Evolutionary conservation across 208 protist genomes (phyloP).

Genomic region (Leishmania lainsoni): DNA sequence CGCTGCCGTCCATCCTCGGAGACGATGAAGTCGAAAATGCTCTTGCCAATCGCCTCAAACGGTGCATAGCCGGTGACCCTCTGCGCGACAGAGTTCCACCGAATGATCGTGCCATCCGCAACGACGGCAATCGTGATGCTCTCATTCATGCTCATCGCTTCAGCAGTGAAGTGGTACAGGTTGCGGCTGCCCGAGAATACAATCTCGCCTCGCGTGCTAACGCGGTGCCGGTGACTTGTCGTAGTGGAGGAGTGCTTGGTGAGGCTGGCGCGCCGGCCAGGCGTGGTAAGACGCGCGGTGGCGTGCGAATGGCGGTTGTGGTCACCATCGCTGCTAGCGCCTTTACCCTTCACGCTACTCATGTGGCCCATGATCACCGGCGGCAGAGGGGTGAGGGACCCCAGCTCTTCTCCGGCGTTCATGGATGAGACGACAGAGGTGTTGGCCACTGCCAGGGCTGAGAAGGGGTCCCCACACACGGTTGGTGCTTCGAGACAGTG

Average conservation of each 20-base stretch:
- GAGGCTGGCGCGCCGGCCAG: conserved; percentile 6
- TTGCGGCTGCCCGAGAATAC: conserved; percentile 81
- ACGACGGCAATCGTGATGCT: conserved; percentile 77
- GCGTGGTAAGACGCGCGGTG: conserved; percentile 12
- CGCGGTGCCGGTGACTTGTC: conserved; percentile 18
- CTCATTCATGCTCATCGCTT: conserved; percentile 50
- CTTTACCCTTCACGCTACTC: background rate
- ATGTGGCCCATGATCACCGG: background rate
- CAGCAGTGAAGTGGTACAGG: conserved; percentile 76
- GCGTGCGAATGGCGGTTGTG: conserved; percentile 11
- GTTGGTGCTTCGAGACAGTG: conserved; percentile 3
- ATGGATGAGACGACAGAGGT: background rate
- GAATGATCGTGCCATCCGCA: conserved; percentile 86
- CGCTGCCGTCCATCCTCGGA: conserved; percentile 42
- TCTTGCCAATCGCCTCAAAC: conserved; percentile 73
- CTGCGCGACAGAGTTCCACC: conserved; percentile 74
- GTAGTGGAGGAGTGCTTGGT: conserved; percentile 24
- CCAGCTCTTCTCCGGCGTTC: conserved; percentile 6
- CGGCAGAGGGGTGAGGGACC: background rate
- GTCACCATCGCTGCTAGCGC: background rate
- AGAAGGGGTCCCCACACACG: conserved; percentile 2
- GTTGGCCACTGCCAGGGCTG: conserved; percentile 1
- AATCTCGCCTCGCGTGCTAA: conserved; percentile 75
- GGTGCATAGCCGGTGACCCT: conserved; percentile 60
- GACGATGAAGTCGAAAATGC: conserved; percentile 65